These are phyloP conservation scores for Leptomonas seymouri DNA, from an alignment of 208 protist species.

Conservation along the genomic window DNA sequence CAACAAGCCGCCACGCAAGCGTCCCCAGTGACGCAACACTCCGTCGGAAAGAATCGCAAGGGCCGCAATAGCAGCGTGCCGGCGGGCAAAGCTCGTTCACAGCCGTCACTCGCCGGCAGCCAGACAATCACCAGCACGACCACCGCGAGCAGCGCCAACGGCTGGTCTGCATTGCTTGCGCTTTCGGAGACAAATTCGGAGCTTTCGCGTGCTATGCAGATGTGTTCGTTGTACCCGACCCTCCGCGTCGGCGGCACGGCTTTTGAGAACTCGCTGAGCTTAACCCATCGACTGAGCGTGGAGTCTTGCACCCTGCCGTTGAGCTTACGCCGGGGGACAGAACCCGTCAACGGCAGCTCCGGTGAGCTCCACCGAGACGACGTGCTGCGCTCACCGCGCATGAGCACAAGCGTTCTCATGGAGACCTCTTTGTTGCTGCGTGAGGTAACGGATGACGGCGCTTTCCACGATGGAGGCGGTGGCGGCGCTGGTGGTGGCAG, in stretches of 20 bases:
- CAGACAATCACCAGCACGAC: background rate
- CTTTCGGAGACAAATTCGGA: conserved; percentile 20
- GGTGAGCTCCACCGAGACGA: background rate
- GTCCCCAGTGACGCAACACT: background rate
- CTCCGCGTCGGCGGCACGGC: conserved; percentile 75
- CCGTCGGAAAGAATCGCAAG: conserved; percentile 7
- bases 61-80: background rate
- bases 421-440: conserved; percentile 31
- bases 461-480: conserved; percentile 10
- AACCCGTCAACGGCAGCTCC: background rate
- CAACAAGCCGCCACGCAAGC: conserved; percentile 37
- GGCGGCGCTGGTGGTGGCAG: background rate
- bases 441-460: conserved; percentile 28
- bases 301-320: conserved; percentile 11
- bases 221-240: conserved; percentile 73
- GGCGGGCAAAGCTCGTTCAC: background rate
- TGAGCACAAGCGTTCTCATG: conserved; percentile 16
- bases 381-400: conserved; percentile 3
- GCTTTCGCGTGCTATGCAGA: conserved; percentile 55
- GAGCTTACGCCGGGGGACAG: background rate
- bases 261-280: conserved; percentile 69
- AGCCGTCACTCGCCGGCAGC: background rate
- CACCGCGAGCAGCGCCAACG: conserved; percentile 6
- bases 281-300: conserved; percentile 22
- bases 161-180: conserved; percentile 12